Base-by-base conservation (phyloP, 352 stramenopile species). In the Globisporangium okanoganense region DNA sequence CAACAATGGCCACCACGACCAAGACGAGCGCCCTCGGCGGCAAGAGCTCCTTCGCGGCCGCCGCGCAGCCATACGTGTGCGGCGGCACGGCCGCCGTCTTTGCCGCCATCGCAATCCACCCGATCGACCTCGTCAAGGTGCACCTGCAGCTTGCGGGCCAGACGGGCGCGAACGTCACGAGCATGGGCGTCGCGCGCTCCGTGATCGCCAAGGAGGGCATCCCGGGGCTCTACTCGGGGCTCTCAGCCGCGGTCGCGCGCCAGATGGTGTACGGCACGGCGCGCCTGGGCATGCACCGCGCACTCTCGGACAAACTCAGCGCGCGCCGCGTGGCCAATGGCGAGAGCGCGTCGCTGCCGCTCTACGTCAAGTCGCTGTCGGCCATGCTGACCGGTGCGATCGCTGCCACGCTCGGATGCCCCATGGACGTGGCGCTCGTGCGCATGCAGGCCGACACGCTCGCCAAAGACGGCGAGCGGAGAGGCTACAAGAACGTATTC, bases 401-500 rank as follows among this genome's bases (percentile, higher is more conserved):
- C 67, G 96, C 94, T 4, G 97, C 98, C 35, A 98, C 92, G 41
- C 96, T 99, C 36, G 97, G 97, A 31, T 99, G 96, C 43, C 97
- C 97, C 22, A 99, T 99, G 78, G 97, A 99, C 67, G 96, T 98
- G 16, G 88, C 97, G 14, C 85, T 99, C 18, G 97, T 99, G 61
- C 82, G 97, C 58, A 97, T 99, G 85, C 97, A 99, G 76, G 88
- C 93, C 49, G 97, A 99, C 71, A 96, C 88, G 54, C 91, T 99
- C 70, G 96, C 96, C 20, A 83, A 88, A 16, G 71, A 78, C 18
- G 78, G 79, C 36, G 87, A 98, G 64, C 85, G 96, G 62, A 90
- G 97, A 62, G 97, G 97, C 55, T 99, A 99, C 83, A 99, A 97
- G 68, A 99, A 99, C 83, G 97, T 99, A 7, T 97, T 99, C 65